Base-by-base conservation (phyloP, 805 yeast genomes). In the Ogataea wickerhamii region DNA sequence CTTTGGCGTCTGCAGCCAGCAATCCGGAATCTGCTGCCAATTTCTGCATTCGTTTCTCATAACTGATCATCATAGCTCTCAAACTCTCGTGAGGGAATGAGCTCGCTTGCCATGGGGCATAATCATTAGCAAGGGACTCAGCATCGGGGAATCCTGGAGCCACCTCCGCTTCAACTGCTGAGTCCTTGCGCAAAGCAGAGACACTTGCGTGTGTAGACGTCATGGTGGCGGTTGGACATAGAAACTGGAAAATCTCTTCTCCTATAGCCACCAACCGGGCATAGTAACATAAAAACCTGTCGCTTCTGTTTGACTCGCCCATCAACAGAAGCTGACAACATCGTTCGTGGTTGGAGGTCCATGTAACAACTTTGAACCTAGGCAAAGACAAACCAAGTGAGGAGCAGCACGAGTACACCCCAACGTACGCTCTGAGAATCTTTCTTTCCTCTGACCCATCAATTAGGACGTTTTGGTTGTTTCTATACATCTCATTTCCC, bases 401-500 rank as follows among this genome's bases (percentile, higher is more conserved):
- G 2, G 76, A 77, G 53, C 76, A 71, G 43, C 73, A 68, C 26
- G 71, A 58, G 51, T 73, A 75, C 7, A 73, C 73, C 37, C 73
- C 69, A 45, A 74, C 53, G 43, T 67, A 68, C 0, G 71, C 59
- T 24, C 80, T 52, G 16, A 74, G 43, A 20, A 66, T 49, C 29
- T 59, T 59, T 17, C 68, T 40, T 41, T 66, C 70, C 35, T 56
- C 55, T 3, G 62, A 50, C 26, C 42, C 49, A 36, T 58, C 59
- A 12, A 40, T 39, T 30, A 62, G 48, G 7, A 58, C 56, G 37
- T 47, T 49, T 21, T 49, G 41, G 23, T 50, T 43, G 28, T 47
- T 47, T 38, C 65, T 41, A 47, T 51, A 43, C 25, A 55, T 49
- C 37, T 62, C 68, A 47, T 57, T 53, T 39, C 74, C 74, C 25